Evolutionary conservation across 371 early-diverging fungal genomes (phyloP).

Genomic region (Haplosporangium sp.): DNA sequence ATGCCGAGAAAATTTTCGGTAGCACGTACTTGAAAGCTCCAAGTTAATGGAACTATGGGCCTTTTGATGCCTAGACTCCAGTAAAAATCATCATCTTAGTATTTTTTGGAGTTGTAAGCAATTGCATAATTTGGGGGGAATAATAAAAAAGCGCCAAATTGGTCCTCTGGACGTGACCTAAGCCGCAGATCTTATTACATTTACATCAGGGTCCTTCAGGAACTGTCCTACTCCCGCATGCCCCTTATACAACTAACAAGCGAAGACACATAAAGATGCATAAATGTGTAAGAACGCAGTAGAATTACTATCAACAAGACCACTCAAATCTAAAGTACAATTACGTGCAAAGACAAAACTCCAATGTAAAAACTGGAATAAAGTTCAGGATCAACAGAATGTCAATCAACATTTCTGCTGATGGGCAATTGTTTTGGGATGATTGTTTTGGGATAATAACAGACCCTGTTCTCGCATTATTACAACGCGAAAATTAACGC

Average conservation of each 20-base stretch:
- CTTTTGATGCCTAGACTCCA: too few relatives aligned
- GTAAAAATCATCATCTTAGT: too few relatives aligned
- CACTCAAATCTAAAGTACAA: neutral
- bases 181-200: neutral
- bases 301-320: neutral
- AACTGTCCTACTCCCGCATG: neutral
- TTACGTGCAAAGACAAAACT: neutral
- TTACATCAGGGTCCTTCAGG: conserved; percentile 1
- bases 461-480: neutral
- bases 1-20: too few relatives aligned
- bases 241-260: neutral
- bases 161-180: too few relatives aligned
- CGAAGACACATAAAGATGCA: neutral
- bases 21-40: too few relatives aligned
- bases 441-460: too few relatives aligned
- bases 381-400: neutral
- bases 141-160: too few relatives aligned
- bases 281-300: neutral
- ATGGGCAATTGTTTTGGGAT: too few relatives aligned
- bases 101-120: too few relatives aligned
- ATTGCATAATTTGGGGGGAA: too few relatives aligned
- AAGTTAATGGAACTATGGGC: too few relatives aligned
- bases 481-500: neutral
- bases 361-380: conserved; percentile 1
- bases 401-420: conserved; percentile 1